Evolutionary conservation across 805 yeast genomes (phyloP).

Genomic region (Kregervanrija fluxuum): DNA sequence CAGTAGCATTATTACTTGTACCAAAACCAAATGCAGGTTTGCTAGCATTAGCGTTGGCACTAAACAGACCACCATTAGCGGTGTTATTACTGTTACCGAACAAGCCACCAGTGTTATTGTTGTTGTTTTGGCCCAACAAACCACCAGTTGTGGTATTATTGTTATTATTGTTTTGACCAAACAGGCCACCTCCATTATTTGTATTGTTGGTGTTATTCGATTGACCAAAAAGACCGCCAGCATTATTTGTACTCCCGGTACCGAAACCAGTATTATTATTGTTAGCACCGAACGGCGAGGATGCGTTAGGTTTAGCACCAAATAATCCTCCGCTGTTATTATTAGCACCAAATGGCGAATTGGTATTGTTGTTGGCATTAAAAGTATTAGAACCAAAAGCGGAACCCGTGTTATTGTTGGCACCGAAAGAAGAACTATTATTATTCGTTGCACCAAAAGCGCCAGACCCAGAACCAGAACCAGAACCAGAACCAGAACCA

Average conservation of each 20-base stretch:
- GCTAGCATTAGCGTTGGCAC: constrained; percentile 11
- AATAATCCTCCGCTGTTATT: constrained; percentile 7
- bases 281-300: background rate
- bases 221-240: constrained; percentile 24
- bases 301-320: constrained; percentile 15
- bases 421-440: constrained; percentile 4
- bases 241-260: constrained; percentile 2
- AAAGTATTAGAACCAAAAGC: constrained; percentile 13
- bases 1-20: constrained; percentile 13
- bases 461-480: constrained; percentile 29
- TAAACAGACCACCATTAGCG: constrained; percentile 17
- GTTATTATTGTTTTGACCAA: constrained; percentile 25
- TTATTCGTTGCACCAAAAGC: constrained; percentile 14
- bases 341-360: background rate
- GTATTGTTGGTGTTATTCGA: constrained; percentile 29
- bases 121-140: constrained; percentile 15
- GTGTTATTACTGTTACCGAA: constrained; percentile 6
- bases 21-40: constrained; percentile 29
- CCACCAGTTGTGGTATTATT: constrained; percentile 12
- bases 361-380: constrained; percentile 15
- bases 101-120: constrained; percentile 2
- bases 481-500: constrained; percentile 26
- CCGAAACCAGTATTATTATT: constrained; percentile 5
- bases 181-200: constrained; percentile 24
- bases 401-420: constrained; percentile 8